phyloP scores from a whole-genome alignment of 2,329 filamentous ascomycete genomes.

The Scedosporium boydii region DNA sequence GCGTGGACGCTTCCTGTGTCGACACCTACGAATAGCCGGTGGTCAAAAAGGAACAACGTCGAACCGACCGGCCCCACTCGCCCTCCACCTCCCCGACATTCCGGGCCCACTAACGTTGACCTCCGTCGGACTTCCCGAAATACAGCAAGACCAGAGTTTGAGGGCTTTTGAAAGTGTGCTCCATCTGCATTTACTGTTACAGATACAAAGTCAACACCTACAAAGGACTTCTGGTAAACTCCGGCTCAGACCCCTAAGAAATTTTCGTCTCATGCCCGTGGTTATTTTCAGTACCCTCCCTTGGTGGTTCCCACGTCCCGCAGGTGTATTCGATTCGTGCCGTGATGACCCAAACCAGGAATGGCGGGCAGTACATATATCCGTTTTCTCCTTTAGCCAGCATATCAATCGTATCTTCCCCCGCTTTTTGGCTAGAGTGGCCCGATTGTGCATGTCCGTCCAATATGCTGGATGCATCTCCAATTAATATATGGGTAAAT shows the following conservation, averaged over 20 bases:
- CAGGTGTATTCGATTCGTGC: neutral
- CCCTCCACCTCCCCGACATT: neutral
- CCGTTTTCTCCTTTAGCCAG: neutral
- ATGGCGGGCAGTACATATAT: neutral
- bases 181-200: neutral
- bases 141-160: neutral
- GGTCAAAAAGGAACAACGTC: neutral
- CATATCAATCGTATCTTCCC: neutral
- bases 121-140: neutral
- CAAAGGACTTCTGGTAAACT: neutral
- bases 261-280: neutral
- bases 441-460: neutral
- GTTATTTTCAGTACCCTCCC: conserved; percentile 1
- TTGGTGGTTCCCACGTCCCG: neutral
- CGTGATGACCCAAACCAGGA: neutral
- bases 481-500: conserved; percentile 1
- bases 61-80: neutral
- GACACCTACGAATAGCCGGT: neutral
- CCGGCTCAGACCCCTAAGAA: neutral
- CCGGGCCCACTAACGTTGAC: neutral
- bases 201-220: neutral
- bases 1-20: neutral
- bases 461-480: neutral
- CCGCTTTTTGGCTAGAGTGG: neutral
- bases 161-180: neutral